Evolutionary conservation across 306 rosid genomes (phyloP).

Genomic region (Boehmeria nivea): DNA sequence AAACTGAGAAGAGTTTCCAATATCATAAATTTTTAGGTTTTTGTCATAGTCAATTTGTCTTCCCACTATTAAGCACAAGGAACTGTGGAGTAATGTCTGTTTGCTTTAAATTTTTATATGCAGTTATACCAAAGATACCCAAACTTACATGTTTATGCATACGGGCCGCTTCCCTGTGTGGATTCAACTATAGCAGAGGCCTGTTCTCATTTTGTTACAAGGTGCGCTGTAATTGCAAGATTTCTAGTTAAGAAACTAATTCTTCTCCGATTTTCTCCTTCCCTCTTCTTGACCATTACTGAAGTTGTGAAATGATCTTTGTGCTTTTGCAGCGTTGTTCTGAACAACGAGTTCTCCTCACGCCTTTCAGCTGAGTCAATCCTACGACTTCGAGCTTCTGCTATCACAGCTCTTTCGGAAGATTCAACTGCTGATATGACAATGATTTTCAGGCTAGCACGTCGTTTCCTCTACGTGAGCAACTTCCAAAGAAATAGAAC

Average conservation of each 20-base stretch:
- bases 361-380: slow-evolving; percentile 80
- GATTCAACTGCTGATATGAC: slow-evolving; percentile 56
- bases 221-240: slow-evolving; percentile 38
- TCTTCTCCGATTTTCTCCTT: slow-evolving; percentile 5
- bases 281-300: slow-evolving; percentile 3
- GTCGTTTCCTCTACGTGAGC: slow-evolving; percentile 43
- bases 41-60: neutral
- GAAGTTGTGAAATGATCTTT: neutral
- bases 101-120: slow-evolving; percentile 23
- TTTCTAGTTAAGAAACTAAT: neutral
- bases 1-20: neutral
- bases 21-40: neutral
- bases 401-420: slow-evolving; percentile 66
- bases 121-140: slow-evolving; percentile 66
- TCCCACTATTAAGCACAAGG: neutral
- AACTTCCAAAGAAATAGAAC: slow-evolving; percentile 35
- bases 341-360: slow-evolving; percentile 73
- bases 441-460: slow-evolving; percentile 59
- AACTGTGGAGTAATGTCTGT: neutral
- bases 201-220: slow-evolving; percentile 75
- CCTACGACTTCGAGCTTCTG: slow-evolving; percentile 82
- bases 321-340: slow-evolving; percentile 56
- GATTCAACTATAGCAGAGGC: slow-evolving; percentile 73
- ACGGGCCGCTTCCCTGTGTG: slow-evolving; percentile 92
- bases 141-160: slow-evolving; percentile 77